Evolutionary conservation across 179 eudicot species (phyloP).

Genomic region (Corrigiola litoralis): DNA sequence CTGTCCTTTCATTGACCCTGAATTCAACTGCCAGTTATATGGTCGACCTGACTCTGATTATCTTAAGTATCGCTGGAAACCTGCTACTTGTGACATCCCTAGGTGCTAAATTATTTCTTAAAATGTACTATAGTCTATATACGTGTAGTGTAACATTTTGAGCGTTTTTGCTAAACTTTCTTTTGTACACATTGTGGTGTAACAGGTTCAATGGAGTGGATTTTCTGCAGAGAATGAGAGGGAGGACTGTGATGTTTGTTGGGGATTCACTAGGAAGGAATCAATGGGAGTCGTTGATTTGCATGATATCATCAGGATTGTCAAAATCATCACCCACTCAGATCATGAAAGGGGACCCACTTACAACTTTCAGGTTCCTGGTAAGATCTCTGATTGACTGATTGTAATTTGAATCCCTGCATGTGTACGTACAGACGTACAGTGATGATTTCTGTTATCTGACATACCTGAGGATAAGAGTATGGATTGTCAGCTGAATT

Average conservation of each 20-base stretch:
- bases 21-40: conserved; percentile 66
- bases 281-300: conserved; percentile 95
- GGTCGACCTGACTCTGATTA: conserved; percentile 89
- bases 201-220: conserved; percentile 70
- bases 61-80: conserved; percentile 80
- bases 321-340: conserved; percentile 52
- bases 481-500: not conserved
- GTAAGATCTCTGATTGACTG: conserved; percentile 30
- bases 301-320: conserved; percentile 64
- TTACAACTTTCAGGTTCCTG: conserved; percentile 58
- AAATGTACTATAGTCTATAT: not conserved
- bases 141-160: too few relatives aligned
- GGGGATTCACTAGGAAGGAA: conserved; percentile 87
- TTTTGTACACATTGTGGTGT: not conserved
- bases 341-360: conserved; percentile 51
- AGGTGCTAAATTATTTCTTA: conserved; percentile 34
- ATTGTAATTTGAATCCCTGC: not conserved
- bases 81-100: conserved; percentile 69
- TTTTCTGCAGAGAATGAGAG: conserved; percentile 55
- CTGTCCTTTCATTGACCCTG: conserved; percentile 68
- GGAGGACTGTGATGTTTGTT: conserved; percentile 84
- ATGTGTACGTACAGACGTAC: not conserved
- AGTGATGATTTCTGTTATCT: not conserved
- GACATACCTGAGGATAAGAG: not conserved
- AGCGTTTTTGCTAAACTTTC: not conserved